phyloP scores from a whole-genome alignment of 495 filamentous ascomycete genomes.

The Aspergillus egyptiacus region DNA sequence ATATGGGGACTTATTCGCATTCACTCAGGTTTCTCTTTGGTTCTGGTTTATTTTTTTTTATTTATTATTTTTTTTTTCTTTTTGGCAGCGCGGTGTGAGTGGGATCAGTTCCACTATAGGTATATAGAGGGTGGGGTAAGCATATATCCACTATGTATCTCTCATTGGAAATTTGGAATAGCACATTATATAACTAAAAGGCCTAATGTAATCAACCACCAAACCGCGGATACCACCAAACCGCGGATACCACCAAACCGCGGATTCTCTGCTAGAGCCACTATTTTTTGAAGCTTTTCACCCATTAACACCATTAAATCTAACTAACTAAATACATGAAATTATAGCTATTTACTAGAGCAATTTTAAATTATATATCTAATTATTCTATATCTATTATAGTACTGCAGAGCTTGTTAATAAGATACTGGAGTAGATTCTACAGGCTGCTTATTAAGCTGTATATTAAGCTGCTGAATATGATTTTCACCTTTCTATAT shows the following conservation, averaged over 20 bases:
- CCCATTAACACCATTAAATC: not conserved
- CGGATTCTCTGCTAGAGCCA: no score
- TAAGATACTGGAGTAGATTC: not conserved
- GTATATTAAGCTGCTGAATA: not conserved
- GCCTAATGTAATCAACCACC: no score
- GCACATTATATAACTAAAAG: no score
- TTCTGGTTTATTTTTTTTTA: no score
- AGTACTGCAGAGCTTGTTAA: constrained; percentile 1
- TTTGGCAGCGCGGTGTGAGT: not conserved
- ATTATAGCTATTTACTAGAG: constrained; percentile 8
- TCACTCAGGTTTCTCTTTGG: constrained; percentile 19
- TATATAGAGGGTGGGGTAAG: no score
- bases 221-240: no score
- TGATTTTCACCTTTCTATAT: constrained; percentile 5
- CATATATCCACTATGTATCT: no score
- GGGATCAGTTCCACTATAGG: constrained; percentile 7
- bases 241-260: no score
- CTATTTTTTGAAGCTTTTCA: not conserved
- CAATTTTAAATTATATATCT: constrained; percentile 6
- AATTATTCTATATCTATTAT: not conserved
- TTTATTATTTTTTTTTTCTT: constrained; percentile 3
- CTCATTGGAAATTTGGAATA: no score
- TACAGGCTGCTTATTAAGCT: constrained; percentile 8
- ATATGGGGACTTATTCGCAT: constrained; percentile 9
- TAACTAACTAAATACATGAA: constrained; percentile 2